Evolutionary conservation across 2,329 filamentous ascomycete genomes (phyloP), one percentile per base, ranked within the genome.

Genomic region (Colletotrichum limetticola): DNA sequence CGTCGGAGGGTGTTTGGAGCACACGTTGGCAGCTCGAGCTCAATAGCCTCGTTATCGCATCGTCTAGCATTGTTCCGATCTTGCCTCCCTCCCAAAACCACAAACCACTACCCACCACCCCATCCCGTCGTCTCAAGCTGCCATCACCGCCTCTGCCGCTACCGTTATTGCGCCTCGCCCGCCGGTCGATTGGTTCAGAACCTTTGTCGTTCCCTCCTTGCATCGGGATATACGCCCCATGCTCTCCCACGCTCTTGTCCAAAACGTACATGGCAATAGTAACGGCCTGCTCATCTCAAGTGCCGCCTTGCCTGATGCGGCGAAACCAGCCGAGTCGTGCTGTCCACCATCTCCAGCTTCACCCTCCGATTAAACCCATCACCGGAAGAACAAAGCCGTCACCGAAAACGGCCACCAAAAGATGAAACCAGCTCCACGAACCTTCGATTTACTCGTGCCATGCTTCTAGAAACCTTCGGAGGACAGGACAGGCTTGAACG

Each of bases 381-480:
- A 60, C 70, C 35, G 19, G 60, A 49, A 56, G 55, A 55, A 37
- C 4, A 35, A 37, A 49, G 26, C 30, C 42, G 59, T 65, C 53
- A 46, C 30, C 14, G 32, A 24, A 35, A 37, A 62, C 3, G 42
- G 32, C 32, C 49, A 61, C 32, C 52, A 67, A 55, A 35, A 46
- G 62, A 63, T 74, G 73, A 74, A 74, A 74, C 73, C 52, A 63
- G 49, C 55, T 37, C 70, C 61, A 74, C 32, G 66, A 72, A 71
- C 56, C 71, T 73, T 72, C 59, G 30, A 60, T 66, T 70, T 26
- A 64, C 32, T 55, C 53, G 32, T 67, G 66, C 53, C 49, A 66
- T 71, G 66, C 71, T 74, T 74, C 73, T 74, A 71, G 73, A 74
- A 74, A 66, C 61, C 71, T 71, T 74, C 66, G 42, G 37, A 11